These are phyloP conservation scores for Solanum hybrid DNA, from an alignment of 305 asterid genomes.

Conservation along the genomic window DNA sequence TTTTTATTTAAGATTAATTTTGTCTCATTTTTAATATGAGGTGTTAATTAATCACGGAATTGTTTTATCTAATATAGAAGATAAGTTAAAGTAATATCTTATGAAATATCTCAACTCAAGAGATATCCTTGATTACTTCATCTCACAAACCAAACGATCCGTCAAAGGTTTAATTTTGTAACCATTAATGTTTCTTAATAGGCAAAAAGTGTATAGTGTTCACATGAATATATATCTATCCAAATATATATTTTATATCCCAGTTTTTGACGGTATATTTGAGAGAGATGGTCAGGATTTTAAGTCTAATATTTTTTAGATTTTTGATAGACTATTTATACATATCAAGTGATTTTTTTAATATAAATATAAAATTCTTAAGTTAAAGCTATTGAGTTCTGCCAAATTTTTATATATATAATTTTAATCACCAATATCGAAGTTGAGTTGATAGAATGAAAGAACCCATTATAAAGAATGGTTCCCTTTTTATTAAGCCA, in stretches of 20 bases:
- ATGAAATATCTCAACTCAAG: neutral
- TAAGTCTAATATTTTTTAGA: neutral
- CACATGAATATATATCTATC: neutral
- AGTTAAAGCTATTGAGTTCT: neutral
- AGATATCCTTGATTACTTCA: too few species aligned
- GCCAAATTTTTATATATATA: neutral
- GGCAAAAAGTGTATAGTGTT: neutral
- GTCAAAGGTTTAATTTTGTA: neutral
- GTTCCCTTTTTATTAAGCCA: neutral
- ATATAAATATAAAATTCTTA: neutral
- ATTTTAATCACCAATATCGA: neutral
- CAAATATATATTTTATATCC: neutral
- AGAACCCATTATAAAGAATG: neutral
- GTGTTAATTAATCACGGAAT: neutral
- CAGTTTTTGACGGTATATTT: neutral
- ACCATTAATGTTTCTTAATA: neutral
- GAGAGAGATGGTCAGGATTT: accelerated
- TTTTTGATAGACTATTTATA: neutral
- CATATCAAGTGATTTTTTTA: neutral
- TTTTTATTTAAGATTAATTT: neutral
- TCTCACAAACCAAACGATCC: neutral
- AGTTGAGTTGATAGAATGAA: too few species aligned
- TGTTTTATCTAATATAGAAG: neutral
- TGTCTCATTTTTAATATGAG: neutral
- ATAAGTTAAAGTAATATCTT: neutral